Evolutionary conservation across 768 basidiomycete genomes (phyloP).

Genomic region (Mycena haematopus): DNA sequence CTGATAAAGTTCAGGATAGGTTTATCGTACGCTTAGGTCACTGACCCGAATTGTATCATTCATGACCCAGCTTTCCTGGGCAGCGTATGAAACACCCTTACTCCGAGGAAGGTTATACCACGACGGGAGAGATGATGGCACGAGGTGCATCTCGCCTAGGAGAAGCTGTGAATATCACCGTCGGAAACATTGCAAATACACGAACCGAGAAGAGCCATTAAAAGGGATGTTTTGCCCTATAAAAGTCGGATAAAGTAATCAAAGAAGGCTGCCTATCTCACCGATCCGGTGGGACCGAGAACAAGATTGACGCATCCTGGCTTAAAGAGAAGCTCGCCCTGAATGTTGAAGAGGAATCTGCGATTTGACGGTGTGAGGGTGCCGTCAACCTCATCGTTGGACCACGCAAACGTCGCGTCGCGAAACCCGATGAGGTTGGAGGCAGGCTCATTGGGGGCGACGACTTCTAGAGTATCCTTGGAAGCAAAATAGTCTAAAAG

Average conservation of each 20-base stretch:
- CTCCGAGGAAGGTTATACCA: constrained; percentile 74
- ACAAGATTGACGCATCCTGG: constrained; percentile 60
- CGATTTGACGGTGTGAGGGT: constrained; percentile 47
- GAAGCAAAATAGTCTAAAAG: constrained; percentile 49
- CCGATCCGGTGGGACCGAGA: constrained; percentile 61
- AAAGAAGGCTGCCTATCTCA: not conserved
- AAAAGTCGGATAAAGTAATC: not conserved
- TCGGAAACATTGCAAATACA: too few species aligned
- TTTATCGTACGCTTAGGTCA: not conserved
- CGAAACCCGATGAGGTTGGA: constrained; percentile 54
- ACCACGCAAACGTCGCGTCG: constrained; percentile 64
- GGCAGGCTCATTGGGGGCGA: not conserved
- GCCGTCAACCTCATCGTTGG: constrained; percentile 36
- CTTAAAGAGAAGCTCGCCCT: constrained; percentile 61
- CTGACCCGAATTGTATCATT: constrained; percentile 67
- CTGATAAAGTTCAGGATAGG: constrained; percentile 29
- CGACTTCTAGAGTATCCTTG: constrained; percentile 25
- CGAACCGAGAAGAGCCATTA: constrained; percentile 56
- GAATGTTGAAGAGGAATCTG: constrained; percentile 57
- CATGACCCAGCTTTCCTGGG: constrained; percentile 87
- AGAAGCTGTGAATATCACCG: too few species aligned
- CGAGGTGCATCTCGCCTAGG: constrained; percentile 72
- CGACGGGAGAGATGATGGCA: constrained; percentile 55
- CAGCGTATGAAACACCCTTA: constrained; percentile 77
- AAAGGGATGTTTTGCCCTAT: constrained; percentile 65